Evolutionary conservation across 139 green algal species (phyloP), one percentile per base, ranked within the genome.

Genomic region (Chlamydomonas asymmetrica): DNA sequence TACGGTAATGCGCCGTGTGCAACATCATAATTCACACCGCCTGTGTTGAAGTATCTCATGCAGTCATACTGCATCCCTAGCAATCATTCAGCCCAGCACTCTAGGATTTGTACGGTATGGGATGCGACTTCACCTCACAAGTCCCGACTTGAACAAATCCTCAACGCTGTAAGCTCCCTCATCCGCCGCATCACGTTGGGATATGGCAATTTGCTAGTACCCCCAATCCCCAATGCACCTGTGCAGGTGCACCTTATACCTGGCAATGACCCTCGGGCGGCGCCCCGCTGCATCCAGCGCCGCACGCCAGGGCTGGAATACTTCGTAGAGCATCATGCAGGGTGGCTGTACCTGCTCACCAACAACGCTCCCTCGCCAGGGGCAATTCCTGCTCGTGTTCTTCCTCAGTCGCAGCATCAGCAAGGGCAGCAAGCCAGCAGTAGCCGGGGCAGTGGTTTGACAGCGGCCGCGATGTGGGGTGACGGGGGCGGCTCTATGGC

Each of bases 271-370:
- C 65, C 63, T 32, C 41, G 38, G 4, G 41, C 25, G 16, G 22
- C 43, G 27, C 57, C 70, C 0, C 56, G 37, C 4, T 60, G 78
- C 32, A 76, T 95, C 0, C 81, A 91, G 39, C 60, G 48, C 0
- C 80, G 88, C 3, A 16, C 1, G 10, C 66, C 68, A 3, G 89
- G 88, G 0, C 49, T 91, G 32, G 89, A 96, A 57, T 96, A 96
- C 73, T 96, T 94, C 73, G 75, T 95, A n/a, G 86, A 93, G 75
- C 89, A 94, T 59, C 35, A 60, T 6, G 16, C 20, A 27, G 16
- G 6, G 52, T 6, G n/a, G n/a, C 66, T 89, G 40, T 38, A 80
- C 34, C 52, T 89, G 32, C 75, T 89, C 5, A 85, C 76, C 56
- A 89, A 89, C 66, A 45, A 64, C 54, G 54, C 35, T 25, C 29